These are phyloP conservation scores for Fomitopsis serialis DNA, from an alignment of 768 basidiomycete species.

Conservation along the genomic window DNA sequence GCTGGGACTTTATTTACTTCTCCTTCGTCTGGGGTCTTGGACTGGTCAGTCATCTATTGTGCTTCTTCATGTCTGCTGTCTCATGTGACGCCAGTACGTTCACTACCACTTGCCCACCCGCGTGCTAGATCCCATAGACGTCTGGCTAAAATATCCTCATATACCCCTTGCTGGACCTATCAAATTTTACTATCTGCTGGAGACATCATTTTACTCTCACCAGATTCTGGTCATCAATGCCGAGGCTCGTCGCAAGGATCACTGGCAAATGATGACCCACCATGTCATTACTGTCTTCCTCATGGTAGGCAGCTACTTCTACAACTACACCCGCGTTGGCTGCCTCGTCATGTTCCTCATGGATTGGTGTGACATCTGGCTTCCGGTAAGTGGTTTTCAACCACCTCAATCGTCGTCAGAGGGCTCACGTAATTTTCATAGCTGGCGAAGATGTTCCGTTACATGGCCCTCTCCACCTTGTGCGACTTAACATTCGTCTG, in stretches of 20 bases:
- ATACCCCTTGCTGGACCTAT: slow-evolving; percentile 69
- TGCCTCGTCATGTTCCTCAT: slow-evolving; percentile 87
- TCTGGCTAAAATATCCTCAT: slow-evolving; percentile 86
- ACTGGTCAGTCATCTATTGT: slow-evolving; percentile 53
- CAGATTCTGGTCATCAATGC: slow-evolving; percentile 90
- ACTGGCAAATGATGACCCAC: slow-evolving; percentile 94
- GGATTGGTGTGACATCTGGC: slow-evolving; percentile 91
- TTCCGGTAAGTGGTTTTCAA: slow-evolving; percentile 62
- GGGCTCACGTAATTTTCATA: slow-evolving; percentile 23
- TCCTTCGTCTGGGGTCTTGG: slow-evolving; percentile 72
- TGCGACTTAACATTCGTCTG: slow-evolving; percentile 74
- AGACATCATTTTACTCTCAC: slow-evolving; percentile 87
- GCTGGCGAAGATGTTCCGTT: slow-evolving; percentile 93
- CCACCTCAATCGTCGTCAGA: background rate
- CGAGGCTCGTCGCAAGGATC: slow-evolving; percentile 89
- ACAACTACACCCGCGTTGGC: slow-evolving; percentile 85
- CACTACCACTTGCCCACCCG: slow-evolving; percentile 65
- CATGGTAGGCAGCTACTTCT: slow-evolving; percentile 71
- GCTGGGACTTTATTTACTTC: slow-evolving; percentile 86
- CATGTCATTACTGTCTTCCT: slow-evolving; percentile 86
- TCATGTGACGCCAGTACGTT: slow-evolving; percentile 58
- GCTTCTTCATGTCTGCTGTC: slow-evolving; percentile 6
- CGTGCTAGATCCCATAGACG: slow-evolving; percentile 53
- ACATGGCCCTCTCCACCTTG: slow-evolving; percentile 55
- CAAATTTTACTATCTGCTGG: slow-evolving; percentile 87